These are phyloP conservation scores for Coix lacrymajobi DNA, from an alignment of 176 grass and related monocot species.

Conservation along the genomic window DNA sequence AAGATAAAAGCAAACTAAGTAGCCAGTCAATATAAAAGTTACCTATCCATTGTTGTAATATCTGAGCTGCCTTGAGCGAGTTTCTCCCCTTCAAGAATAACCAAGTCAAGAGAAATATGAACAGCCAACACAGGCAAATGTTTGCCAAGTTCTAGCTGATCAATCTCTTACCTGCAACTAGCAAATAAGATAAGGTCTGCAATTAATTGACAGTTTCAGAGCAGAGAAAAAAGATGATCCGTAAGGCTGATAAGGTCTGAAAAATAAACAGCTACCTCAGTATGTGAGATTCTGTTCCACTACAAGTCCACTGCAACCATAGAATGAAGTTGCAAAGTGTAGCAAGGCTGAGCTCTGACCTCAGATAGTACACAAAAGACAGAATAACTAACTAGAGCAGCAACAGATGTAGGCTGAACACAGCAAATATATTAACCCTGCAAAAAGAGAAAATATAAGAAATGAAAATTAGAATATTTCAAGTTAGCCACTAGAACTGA, in stretches of 20 bases:
- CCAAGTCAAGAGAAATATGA: conserved; percentile 8
- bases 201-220: neutral
- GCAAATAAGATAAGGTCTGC: neutral
- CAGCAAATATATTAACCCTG: conserved; percentile 54
- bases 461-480: conserved; percentile 25
- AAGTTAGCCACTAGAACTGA: conserved; percentile 1
- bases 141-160: conserved; percentile 10
- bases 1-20: conserved; percentile 5
- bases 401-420: conserved; percentile 10
- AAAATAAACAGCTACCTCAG: neutral
- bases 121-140: conserved; percentile 3
- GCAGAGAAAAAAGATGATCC: neutral
- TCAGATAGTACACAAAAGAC: conserved; percentile 35
- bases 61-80: neutral
- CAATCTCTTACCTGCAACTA: conserved; percentile 15
- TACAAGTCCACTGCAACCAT: conserved; percentile 15
- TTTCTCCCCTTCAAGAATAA: conserved; percentile 14
- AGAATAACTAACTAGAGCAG: conserved; percentile 41
- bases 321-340: conserved; percentile 14
- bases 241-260: neutral
- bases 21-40: conserved; percentile 17
- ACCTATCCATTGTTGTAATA: conserved; percentile 56
- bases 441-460: neutral
- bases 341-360: conserved; percentile 26
- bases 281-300: conserved; percentile 15